A percentile compares a stretch with the other conserved stretches of the same genome.
phyloP scores from a whole-genome alignment of 352 stramenopile species.

The Phytopythium oedochilum region DNA sequence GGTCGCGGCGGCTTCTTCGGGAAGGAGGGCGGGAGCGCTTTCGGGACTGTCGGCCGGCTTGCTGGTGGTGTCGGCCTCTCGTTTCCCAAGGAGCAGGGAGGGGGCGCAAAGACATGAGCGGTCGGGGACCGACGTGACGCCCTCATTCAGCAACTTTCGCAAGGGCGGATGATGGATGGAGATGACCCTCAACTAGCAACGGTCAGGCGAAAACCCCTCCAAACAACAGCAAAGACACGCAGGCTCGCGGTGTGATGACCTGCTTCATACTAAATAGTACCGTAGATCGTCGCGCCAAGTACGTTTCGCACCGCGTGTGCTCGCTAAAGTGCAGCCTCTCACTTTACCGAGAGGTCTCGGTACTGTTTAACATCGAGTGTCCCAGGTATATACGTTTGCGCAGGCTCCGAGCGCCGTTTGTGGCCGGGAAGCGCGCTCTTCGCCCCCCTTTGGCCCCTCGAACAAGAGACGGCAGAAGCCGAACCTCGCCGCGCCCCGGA shows the following conservation, averaged over 20 bases:
- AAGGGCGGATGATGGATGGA: not conserved
- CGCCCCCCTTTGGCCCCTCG: not conserved
- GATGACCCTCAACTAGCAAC: not conserved
- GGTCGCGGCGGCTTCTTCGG: not conserved
- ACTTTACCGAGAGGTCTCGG: not conserved
- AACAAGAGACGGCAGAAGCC: not conserved
- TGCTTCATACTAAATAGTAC: not conserved
- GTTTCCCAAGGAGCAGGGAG: not conserved
- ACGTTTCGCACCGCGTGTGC: too few species aligned
- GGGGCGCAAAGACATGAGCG: conserved; percentile 9
- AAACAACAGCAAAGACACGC: conserved; percentile 6
- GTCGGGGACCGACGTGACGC: not conserved
- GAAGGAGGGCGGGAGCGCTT: conserved; percentile 1
- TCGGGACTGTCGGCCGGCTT: not conserved
- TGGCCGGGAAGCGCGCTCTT: not conserved
- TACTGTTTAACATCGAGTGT: not conserved
- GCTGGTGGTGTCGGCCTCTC: conserved; percentile 8
- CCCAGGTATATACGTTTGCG: not conserved
- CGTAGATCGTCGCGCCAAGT: not conserved
- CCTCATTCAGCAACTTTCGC: not conserved
- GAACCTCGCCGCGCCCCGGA: not conserved
- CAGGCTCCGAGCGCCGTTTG: not conserved
- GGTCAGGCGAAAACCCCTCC: not conserved
- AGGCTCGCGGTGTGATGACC: not conserved
- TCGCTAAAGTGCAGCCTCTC: not conserved